Evolutionary conservation across 164 flowering plant species (phyloP), one percentile per base, ranked within the genome.

Genomic region (Nymphaea thermarum): DNA sequence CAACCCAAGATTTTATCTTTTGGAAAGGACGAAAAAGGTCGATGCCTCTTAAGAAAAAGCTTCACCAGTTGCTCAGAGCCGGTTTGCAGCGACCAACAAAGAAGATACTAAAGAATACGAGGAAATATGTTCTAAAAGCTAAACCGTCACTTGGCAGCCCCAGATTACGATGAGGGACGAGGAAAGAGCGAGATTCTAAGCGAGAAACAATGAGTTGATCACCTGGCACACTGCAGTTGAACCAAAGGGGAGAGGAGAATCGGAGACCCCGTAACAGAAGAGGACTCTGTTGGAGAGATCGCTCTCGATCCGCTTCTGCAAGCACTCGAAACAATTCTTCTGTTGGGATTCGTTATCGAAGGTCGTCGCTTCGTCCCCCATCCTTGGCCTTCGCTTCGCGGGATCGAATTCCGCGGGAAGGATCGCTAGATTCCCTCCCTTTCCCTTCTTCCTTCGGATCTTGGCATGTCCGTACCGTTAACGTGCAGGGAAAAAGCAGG

Each of bases 171-270:
- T 25, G 36, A 25, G 36, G 36, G 36, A 25, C 36, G 36, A 25
- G 36, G 36, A 25, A 25, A 25, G 36, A 25, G 36, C 36, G 36
- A 25, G 36, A 25, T 25, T 25, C 1, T 25, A 25, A 25, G 36
- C 36, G 36, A 25, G 1, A 25, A 25, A 25, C 36, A 25, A 25
- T 25, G 36, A 25, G 36, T 25, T 25, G 36, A 25, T 25, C 65
- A 87, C 96, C 88, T 93, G 87, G 72, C 91, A 87, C 45, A 89
- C 81, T 42, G 97, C 97, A 4, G 72, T 67, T 66, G 86, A 84
- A 43, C 76, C 85, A 62, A 88, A 83, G 15, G 98, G 97, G 47
- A 89, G 81, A 68, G 82, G 76, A 3, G 89, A 89, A 78, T 80
- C 81, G 71, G 95, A 85, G 64, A 89, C 59, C 42, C 87, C 91